Percentiles rank a stretch among this genome's conserved stretches.
These are phyloP conservation scores for Senna siamea DNA, from an alignment of 306 rosid species.

Conservation along the genomic window DNA sequence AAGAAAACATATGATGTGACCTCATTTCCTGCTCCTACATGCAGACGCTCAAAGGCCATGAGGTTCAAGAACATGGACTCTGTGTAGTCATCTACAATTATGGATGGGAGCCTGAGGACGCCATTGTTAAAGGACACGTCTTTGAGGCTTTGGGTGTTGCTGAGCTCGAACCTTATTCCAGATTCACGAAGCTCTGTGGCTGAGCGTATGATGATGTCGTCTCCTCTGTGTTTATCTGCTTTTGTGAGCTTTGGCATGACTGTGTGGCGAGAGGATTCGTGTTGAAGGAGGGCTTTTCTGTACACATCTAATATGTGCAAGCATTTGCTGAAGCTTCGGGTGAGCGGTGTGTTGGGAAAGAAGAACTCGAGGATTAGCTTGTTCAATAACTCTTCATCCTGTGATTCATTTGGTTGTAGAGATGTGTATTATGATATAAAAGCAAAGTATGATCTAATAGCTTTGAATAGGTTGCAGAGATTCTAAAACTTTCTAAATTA, in stretches of 20 bases:
- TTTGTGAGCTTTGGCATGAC: neutral
- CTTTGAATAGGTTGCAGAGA: too few species aligned
- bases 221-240: neutral
- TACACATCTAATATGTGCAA: conserved; percentile 46
- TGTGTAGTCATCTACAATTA: conserved; percentile 42
- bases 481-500: too few species aligned
- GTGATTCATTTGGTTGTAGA: neutral
- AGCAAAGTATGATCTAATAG: too few species aligned
- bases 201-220: conserved; percentile 33
- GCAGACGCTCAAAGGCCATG: conserved; percentile 55
- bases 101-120: conserved; percentile 37
- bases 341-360: neutral
- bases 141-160: conserved; percentile 31
- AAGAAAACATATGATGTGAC: conserved; percentile 46
- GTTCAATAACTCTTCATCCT: conserved; percentile 37
- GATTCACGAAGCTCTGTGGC: conserved; percentile 52
- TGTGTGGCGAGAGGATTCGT: conserved; percentile 26
- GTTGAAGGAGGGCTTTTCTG: conserved; percentile 33
- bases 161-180: conserved; percentile 45
- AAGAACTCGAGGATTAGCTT: conserved; percentile 36
- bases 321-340: conserved; percentile 30
- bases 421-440: too few species aligned
- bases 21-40: conserved; percentile 43
- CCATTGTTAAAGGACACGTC: conserved; percentile 45
- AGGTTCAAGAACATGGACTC: conserved; percentile 50